Evolutionary conservation across 257 asterid species (phyloP).

Genomic region (Solanum arcanum): DNA sequence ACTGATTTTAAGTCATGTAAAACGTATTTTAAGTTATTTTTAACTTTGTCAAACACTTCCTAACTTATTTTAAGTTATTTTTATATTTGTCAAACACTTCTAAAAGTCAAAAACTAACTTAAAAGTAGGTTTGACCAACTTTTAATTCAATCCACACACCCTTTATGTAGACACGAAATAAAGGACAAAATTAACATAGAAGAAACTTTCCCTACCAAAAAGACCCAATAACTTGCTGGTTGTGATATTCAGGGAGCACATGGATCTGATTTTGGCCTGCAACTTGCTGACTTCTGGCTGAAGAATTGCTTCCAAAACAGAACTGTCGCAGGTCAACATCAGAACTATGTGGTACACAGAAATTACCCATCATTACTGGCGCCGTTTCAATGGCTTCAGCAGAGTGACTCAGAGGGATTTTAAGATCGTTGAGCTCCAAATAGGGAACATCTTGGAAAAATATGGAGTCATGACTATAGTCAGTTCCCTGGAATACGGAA

Average conservation of each 20-base stretch:
- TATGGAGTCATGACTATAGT: neutral
- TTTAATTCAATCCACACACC: neutral
- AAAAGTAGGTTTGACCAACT: neutral
- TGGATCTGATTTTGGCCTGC: neutral
- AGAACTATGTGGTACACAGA: neutral
- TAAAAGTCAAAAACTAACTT: neutral
- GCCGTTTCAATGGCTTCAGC: neutral
- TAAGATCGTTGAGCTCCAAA: neutral
- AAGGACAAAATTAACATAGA: neutral
- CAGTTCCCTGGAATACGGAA: neutral
- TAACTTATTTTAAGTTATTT: neutral
- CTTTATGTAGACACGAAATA: neutral
- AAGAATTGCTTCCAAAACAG: neutral
- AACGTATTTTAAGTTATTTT: neutral
- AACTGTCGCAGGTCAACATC: neutral
- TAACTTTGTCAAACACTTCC: neutral
- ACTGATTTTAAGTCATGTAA: neutral
- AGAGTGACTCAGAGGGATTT: neutral
- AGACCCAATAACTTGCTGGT: neutral
- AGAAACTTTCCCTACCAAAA: neutral
- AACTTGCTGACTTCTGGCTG: neutral
- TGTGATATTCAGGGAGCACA: neutral
- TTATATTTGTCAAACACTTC: neutral
- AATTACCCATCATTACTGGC: neutral
- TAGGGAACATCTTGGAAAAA: neutral